Conservation (phyloP, 305 asterid species). For the Fraxinus albicans region DNA sequence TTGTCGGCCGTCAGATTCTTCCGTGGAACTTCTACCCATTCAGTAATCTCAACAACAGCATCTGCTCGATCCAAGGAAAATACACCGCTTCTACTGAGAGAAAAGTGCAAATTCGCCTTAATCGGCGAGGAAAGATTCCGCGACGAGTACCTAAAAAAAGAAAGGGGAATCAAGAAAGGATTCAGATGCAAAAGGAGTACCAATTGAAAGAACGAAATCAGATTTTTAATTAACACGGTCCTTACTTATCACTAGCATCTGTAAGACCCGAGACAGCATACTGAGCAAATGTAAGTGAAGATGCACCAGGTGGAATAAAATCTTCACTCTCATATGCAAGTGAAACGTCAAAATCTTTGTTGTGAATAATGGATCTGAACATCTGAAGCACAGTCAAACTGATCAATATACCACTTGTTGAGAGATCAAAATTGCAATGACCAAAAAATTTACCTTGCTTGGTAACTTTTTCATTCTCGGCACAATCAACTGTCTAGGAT, state of each 20-base stretch:
- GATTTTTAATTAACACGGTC: constrained; percentile 17
- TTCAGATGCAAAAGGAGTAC: constrained; percentile 16
- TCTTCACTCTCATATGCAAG: constrained; percentile 88
- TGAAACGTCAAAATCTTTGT: constrained; percentile 89
- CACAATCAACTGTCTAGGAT: constrained; percentile 74
- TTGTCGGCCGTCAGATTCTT: constrained; percentile 80
- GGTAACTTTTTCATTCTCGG: constrained; percentile 98
- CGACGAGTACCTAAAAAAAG: constrained; percentile 66
- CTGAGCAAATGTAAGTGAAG: constrained; percentile 67
- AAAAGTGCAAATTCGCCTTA: constrained; percentile 91
- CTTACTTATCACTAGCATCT: constrained; percentile 82
- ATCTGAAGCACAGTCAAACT: constrained; percentile 46
- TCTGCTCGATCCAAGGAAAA: constrained; percentile 88
- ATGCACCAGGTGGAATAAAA: constrained; percentile 69
- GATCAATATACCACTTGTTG: constrained; percentile 21
- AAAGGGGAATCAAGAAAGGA: constrained; percentile 18
- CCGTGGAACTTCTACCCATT: constrained; percentile 95
- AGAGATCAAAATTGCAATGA: constrained; percentile 11
- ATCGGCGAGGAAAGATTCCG: constrained; percentile 92
- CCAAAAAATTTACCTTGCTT: constrained; percentile 65
- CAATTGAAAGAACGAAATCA: constrained; percentile 9
- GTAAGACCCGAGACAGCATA: constrained; percentile 85
- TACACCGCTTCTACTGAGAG: constrained; percentile 93
- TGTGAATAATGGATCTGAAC: constrained; percentile 84
- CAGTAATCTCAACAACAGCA: constrained; percentile 88